A percentile compares a stretch with the other conserved stretches of the same genome.
Conservation (phyloP, 495 filamentous ascomycete genomes). For the Xylaria nigripes region DNA sequence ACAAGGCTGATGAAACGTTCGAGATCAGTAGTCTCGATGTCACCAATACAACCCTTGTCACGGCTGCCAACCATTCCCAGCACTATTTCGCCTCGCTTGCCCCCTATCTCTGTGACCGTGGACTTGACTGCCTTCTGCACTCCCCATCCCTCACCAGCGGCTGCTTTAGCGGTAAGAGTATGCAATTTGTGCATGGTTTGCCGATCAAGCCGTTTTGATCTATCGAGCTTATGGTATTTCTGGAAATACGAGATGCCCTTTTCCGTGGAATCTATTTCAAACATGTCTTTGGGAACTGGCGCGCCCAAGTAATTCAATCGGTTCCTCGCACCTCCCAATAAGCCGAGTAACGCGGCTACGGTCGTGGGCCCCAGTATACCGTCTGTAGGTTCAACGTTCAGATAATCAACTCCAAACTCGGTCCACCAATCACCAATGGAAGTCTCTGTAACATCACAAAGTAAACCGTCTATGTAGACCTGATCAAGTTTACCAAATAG, state of each 20-base stretch:
- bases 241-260: conserved; percentile 82
- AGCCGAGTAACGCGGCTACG: conserved; percentile 78
- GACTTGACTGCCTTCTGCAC: conserved; percentile 88
- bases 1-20: conserved; percentile 71
- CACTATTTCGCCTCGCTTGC: conserved; percentile 91
- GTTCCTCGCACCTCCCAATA: conserved; percentile 83
- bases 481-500: conserved; percentile 79
- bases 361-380: conserved; percentile 88
- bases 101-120: conserved; percentile 85
- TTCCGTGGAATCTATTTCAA: conserved; percentile 74
- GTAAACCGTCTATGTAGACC: conserved; percentile 86
- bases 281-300: conserved; percentile 84
- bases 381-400: conserved; percentile 85
- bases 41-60: conserved; percentile 82
- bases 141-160: conserved; percentile 62
- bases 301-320: conserved; percentile 70
- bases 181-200: conserved; percentile 76
- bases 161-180: conserved; percentile 75
- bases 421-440: conserved; percentile 95
- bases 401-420: conserved; percentile 82
- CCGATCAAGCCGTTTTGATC: conserved; percentile 70
- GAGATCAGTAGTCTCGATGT: conserved; percentile 84
- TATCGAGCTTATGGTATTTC: conserved; percentile 72
- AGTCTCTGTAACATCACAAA: conserved; percentile 88
- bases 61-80: conserved; percentile 85